phyloP scores from a whole-genome alignment of 371 early-diverging fungal species.

The Apophysomyces variabilis region DNA sequence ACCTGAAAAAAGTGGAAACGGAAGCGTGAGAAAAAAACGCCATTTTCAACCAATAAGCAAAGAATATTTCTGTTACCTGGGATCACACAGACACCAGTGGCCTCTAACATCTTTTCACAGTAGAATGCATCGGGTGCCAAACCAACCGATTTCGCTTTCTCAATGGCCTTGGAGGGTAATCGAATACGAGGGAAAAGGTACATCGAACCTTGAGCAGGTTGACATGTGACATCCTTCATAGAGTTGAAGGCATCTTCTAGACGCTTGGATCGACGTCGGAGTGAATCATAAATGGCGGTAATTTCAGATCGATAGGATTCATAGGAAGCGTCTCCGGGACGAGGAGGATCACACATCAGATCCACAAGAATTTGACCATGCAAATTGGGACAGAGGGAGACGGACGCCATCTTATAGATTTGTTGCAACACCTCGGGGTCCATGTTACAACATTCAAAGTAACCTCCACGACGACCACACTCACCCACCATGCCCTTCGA shows the following conservation, averaged over 20 bases:
- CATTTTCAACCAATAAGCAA: conserved; percentile 6
- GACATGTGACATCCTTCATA: conserved; percentile 89
- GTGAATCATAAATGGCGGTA: conserved; percentile 78
- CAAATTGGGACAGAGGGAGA: conserved; percentile 91
- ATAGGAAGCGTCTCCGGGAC: conserved; percentile 79
- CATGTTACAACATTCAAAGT: conserved; percentile 92
- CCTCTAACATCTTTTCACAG: conserved; percentile 88
- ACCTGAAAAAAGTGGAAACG: conserved; percentile 28
- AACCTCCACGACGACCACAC: conserved; percentile 98
- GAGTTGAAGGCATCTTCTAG: conserved; percentile 81
- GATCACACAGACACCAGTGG: conserved; percentile 86
- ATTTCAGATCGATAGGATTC: conserved; percentile 76
- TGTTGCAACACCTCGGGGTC: conserved; percentile 76
- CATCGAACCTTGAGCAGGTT: conserved; percentile 92
- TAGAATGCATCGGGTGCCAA: conserved; percentile 86
- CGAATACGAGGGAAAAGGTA: conserved; percentile 91
- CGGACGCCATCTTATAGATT: conserved; percentile 93
- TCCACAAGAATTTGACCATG: conserved; percentile 88
- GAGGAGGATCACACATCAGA: conserved; percentile 93
- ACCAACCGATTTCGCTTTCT: conserved; percentile 66
- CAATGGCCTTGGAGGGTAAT: conserved; percentile 75
- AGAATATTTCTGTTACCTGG: conserved; percentile 36
- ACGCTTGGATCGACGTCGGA: conserved; percentile 79
- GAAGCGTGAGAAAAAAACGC: conserved; percentile 14
- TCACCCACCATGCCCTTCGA: conserved; percentile 99